These are phyloP conservation scores for Entonaema liquescens DNA, from an alignment of 495 filamentous ascomycete species.

Conservation along the genomic window DNA sequence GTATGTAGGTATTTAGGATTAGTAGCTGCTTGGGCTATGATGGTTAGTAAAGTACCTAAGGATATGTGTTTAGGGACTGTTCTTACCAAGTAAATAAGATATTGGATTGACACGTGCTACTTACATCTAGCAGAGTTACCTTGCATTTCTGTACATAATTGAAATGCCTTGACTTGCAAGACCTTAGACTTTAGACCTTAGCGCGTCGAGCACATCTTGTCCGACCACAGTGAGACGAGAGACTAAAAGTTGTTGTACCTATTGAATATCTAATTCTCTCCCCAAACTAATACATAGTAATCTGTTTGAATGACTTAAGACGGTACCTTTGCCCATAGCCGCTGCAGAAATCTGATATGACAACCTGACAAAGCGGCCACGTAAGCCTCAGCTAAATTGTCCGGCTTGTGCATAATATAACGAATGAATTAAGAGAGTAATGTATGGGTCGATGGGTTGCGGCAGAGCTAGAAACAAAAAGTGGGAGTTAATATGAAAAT, in stretches of 20 bases:
- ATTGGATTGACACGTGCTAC: slow-evolving; percentile 13
- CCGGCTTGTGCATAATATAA: background rate
- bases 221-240: background rate
- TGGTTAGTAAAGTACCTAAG: background rate
- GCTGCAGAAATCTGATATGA: slow-evolving; percentile 16
- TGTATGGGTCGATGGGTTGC: background rate
- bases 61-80: background rate
- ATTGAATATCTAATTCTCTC: background rate
- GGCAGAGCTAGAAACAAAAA: background rate
- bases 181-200: too few species aligned
- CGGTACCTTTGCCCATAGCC: background rate
- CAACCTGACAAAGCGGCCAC: slow-evolving; percentile 21
- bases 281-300: background rate
- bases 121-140: slow-evolving; percentile 4
- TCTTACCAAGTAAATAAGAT: background rate
- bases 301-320: background rate
- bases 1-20: background rate
- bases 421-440: slow-evolving; percentile 3
- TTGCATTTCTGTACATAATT: slow-evolving; percentile 16
- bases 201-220: background rate
- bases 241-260: background rate
- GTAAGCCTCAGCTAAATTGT: slow-evolving; percentile 16
- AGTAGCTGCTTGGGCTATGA: background rate
- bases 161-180: background rate
- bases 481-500: background rate